Base-by-base conservation (phyloP, 2,329 filamentous ascomycete genomes). In the Parascedosporium putredinis region DNA sequence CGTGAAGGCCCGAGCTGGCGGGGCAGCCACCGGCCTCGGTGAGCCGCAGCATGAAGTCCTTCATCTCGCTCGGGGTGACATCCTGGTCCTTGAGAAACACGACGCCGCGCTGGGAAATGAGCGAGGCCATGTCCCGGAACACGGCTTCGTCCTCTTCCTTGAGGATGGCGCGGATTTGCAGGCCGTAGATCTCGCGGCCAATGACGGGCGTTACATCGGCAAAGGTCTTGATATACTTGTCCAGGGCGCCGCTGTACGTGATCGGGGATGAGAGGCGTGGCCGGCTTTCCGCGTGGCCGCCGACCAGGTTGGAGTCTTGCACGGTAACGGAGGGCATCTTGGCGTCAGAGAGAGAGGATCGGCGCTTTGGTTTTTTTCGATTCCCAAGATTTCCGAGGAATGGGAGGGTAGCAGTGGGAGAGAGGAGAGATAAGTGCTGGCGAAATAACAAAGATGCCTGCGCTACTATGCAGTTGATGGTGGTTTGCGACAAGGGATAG, bases 21-120 rank as follows among this genome's bases (percentile, higher is more conserved):
- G 78, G 78, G 52, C 79, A 79, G 51, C 78, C 77, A 0, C 74
- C 70, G 0, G 81, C 68, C 58, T 79, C 65, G 10, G 80, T 80
- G 1, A 84, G 71, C 1, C 74, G 70, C 44, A 82, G 72, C 18
- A 80, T 76, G 0, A 87, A 69, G 47, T 80, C 67, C 64, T 87
- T 87, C 58, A 82, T 70, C 1, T 80, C 76, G 58, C 83, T 75
- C 54, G 72, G 73, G 27, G 84, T 64, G 33, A 70, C 67, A 58
- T 83, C 70, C 55, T 87, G 83, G 25, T 75, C 72, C 20, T 81
- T 75, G 64, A 86, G 83, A 66, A 86, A 84, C 23, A 86, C 81
- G 3, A 86, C 83, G 7, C 82, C 82, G 0, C 83, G 76, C 52
- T 79, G 75, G 1, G 82, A 84, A 55, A 86, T 81, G 83, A 78